phyloP scores from a whole-genome alignment of 2,329 filamentous ascomycete species.

The Xylariales sp. region DNA sequence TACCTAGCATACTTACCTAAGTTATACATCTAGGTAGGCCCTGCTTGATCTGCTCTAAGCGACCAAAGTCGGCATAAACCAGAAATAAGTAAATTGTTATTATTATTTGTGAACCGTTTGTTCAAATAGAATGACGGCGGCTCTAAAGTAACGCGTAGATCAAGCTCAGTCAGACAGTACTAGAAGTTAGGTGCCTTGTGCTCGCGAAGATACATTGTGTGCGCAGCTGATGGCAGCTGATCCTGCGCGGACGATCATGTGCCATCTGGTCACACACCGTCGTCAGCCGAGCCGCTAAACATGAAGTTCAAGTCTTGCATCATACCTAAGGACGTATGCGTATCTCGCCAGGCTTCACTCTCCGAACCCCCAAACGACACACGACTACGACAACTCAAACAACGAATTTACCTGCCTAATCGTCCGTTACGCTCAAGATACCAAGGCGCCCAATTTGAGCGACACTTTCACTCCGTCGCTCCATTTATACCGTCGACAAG shows the following conservation, averaged over 20 bases:
- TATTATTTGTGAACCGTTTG: too few relatives aligned
- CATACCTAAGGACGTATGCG: constrained; percentile 8
- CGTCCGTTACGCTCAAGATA: too few relatives aligned
- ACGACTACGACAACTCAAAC: not conserved
- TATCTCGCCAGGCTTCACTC: constrained; percentile 9
- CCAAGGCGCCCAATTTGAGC: not conserved
- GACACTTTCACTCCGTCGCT: not conserved
- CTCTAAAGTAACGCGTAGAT: too few relatives aligned
- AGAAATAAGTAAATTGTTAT: too few relatives aligned
- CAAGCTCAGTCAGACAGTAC: too few relatives aligned
- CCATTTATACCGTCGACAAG: not conserved
- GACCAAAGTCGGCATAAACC: too few relatives aligned
- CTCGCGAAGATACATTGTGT: too few relatives aligned
- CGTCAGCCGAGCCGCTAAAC: constrained; percentile 1
- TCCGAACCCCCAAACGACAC: constrained; percentile 2
- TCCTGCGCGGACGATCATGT: not conserved
- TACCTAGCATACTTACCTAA: too few relatives aligned
- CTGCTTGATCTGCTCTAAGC: too few relatives aligned
- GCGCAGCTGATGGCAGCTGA: constrained; percentile 3
- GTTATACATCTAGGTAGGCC: too few relatives aligned
- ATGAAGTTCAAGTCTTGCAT: constrained; percentile 10
- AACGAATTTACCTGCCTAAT: not conserved
- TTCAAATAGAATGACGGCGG: too few relatives aligned
- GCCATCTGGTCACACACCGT: not conserved
- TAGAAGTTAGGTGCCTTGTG: too few relatives aligned